Base-by-base conservation (phyloP, 2,329 filamentous ascomycete genomes). In the Trichoderma sp. region DNA sequence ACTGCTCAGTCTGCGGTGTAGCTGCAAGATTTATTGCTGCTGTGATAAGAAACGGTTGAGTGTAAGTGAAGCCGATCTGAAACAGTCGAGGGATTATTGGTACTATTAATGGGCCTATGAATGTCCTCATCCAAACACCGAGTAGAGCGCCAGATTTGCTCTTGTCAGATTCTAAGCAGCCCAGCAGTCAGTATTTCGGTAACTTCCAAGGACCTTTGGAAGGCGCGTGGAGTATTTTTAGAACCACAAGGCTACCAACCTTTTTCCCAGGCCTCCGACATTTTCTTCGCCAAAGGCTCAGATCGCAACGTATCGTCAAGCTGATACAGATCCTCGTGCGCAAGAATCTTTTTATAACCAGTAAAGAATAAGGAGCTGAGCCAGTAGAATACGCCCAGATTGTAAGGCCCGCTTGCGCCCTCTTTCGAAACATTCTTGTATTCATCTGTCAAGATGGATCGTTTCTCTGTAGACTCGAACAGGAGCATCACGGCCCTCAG, bases 321-420 rank as follows among this genome's bases (percentile, higher is more conserved):
- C 16, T 71, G 70, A 43, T 72, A 75, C 24, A 76, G 55, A 49
- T 76, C 83, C 8, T 83, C 80, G 0, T 85, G 76, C 0, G 75
- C 72, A 6, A 87, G 72, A 4, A 79, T 61, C 75, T 74, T 62
- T 21, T 63, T 66, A 60, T 70, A 72, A 14, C 72, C 72, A 6
- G 61, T n/a, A 11, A 75, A 78, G 62, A 88, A 82, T 5, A 87
- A 74, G 6, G 79, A 76, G 69, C 84, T 86, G 61, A 87, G 75
- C 86, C 86, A 88, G 78, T 80, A 83, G 73, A 88, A 88, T 14
- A 86, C 76, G 0, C 76, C 77, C 55, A 79, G 78, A 70, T 79
- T 86, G 71, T 83, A 83, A n/a, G 85, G 77, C 3, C 85, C 81
- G 58, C 80, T 82, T 5, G 81, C 85, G 1, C 80, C 79, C 72